Evolutionary conservation across 768 basidiomycete genomes (phyloP).

Genomic region (Mycena amicta): DNA sequence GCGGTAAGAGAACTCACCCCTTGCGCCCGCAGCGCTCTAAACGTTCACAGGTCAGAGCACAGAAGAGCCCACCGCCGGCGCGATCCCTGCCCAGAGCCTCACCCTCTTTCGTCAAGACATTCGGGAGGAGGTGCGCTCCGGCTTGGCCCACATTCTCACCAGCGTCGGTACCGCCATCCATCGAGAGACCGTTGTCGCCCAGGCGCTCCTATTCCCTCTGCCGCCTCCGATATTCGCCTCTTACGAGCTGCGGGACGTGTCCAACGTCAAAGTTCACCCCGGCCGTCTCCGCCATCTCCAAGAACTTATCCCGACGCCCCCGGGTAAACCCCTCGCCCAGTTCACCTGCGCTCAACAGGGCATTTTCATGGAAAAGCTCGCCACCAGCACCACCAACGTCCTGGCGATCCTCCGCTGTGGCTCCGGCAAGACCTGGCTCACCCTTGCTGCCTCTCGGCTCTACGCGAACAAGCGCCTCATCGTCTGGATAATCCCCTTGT

Average conservation of each 20-base stretch:
- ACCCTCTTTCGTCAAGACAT: not conserved
- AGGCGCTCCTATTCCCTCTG: not conserved
- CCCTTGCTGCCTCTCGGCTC: not conserved
- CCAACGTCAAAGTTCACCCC: not conserved
- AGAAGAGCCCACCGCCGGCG: not conserved
- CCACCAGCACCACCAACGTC: not conserved
- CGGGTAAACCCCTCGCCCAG: not conserved
- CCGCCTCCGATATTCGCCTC: not conserved
- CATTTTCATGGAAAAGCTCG: slow-evolving; percentile 1
- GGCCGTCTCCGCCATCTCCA: not conserved
- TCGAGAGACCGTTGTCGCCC: not conserved
- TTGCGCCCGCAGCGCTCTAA: too few relatives aligned
- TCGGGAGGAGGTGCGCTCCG: too few relatives aligned
- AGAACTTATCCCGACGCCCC: too few relatives aligned
- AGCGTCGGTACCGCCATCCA: not conserved
- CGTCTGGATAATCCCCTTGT: not conserved
- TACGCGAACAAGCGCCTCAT: not conserved
- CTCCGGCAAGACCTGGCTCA: slow-evolving; percentile 4
- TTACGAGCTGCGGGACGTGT: not conserved
- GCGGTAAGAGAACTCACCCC: too few relatives aligned
- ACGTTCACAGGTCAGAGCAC: too few relatives aligned
- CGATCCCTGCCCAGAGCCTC: not conserved
- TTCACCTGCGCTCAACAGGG: slow-evolving; percentile 2
- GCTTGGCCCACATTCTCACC: too few relatives aligned
- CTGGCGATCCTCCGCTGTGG: slow-evolving; percentile 5